A percentile compares a stretch with the other conserved stretches of the same genome.
phyloP scores from a whole-genome alignment of 768 basidiomycete species.

The Mycena rebaudengoi region DNA sequence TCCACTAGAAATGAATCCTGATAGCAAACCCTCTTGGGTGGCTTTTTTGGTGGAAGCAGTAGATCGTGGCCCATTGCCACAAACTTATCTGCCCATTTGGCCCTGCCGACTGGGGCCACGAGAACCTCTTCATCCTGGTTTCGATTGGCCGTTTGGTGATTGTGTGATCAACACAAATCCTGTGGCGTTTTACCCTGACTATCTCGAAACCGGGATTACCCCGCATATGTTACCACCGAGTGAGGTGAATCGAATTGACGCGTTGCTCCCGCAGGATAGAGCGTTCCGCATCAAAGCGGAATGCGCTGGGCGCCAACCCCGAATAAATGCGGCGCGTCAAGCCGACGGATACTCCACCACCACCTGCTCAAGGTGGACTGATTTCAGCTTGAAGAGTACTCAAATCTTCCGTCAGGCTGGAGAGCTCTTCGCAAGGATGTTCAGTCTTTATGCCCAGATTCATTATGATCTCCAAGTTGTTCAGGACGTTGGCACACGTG shows the following conservation, averaged over 20 bases:
- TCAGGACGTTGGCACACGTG: too few species aligned
- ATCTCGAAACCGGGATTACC: too few species aligned
- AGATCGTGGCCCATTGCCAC: neutral
- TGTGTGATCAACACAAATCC: neutral
- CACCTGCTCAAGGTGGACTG: neutral
- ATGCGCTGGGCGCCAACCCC: neutral
- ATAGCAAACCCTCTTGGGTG: too few species aligned
- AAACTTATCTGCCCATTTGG: neutral
- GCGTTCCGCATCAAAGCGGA: neutral
- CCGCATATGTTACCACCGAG: neutral
- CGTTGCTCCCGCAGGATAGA: neutral
- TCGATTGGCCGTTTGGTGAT: constrained; percentile 4
- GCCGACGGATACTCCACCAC: neutral
- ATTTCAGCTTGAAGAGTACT: neutral
- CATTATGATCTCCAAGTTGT: neutral
- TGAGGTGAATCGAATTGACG: neutral
- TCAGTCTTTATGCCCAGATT: neutral
- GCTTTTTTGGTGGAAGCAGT: constrained; percentile 1
- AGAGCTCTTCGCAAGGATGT: neutral
- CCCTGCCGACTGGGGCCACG: neutral
- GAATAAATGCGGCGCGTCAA: neutral
- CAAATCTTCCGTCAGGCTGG: neutral
- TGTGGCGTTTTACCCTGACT: neutral
- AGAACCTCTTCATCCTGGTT: neutral
- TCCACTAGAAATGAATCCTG: too few species aligned